These are phyloP conservation scores for Albophoma yamanashiensis DNA, from an alignment of 2,329 filamentous ascomycete species.

Conservation along the genomic window DNA sequence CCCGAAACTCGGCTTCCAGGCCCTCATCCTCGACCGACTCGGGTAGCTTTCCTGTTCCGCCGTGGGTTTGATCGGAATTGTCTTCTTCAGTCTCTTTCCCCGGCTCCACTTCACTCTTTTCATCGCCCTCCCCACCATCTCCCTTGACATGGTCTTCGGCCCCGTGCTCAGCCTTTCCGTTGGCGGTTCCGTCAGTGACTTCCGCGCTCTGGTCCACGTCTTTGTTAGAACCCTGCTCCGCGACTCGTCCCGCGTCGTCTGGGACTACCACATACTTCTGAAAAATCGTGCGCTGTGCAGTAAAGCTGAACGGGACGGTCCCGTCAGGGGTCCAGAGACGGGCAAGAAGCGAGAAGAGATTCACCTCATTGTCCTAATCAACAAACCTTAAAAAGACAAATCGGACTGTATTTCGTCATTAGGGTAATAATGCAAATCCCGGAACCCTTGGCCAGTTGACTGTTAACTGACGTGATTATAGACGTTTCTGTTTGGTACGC, in stretches of 20 bases:
- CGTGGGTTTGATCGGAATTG: not conserved
- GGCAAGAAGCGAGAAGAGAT: too few species aligned
- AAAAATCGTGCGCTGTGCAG: not conserved
- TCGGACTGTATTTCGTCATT: too few species aligned
- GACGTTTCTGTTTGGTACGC: too few species aligned
- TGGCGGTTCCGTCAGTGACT: not conserved
- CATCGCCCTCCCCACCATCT: slow-evolving; percentile 6
- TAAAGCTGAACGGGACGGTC: not conserved
- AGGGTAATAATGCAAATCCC: too few species aligned
- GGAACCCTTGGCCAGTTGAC: too few species aligned
- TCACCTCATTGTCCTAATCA: too few species aligned
- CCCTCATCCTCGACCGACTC: slow-evolving; percentile 16
- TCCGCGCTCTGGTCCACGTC: not conserved
- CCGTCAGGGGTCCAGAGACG: not conserved
- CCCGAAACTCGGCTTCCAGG: slow-evolving; percentile 15
- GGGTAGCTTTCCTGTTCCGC: slow-evolving; percentile 8
- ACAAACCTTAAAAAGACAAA: too few species aligned
- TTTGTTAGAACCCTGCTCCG: not conserved
- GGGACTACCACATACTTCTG: not conserved
- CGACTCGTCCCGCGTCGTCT: not conserved
- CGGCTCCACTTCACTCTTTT: not conserved
- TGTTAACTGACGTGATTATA: too few species aligned
- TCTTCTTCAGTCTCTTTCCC: not conserved
- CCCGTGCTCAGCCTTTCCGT: not conserved
- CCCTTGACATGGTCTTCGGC: not conserved